A percentile compares a stretch with the other conserved stretches of the same genome.
phyloP scores from a whole-genome alignment of 805 yeast species.

The Blastobotrys muscicola region DNA sequence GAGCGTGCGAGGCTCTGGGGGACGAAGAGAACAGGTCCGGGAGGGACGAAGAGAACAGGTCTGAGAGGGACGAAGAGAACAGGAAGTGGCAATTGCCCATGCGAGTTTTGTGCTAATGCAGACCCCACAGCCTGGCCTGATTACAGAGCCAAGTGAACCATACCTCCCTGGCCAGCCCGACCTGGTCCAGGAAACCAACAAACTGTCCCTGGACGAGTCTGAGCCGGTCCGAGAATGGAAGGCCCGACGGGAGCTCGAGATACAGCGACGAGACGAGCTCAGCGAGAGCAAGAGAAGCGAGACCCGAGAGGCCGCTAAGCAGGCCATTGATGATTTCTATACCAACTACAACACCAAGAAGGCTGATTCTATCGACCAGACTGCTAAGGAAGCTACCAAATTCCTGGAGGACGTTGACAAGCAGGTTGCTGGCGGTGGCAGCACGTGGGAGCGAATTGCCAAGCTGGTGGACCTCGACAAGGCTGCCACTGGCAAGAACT shows the following conservation, averaged over 20 bases:
- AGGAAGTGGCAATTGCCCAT: too few relatives aligned
- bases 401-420: constrained; percentile 68
- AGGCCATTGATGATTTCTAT: constrained; percentile 83
- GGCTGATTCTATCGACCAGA: constrained; percentile 55
- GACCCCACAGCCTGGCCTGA: constrained; percentile 9
- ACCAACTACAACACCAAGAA: constrained; percentile 81
- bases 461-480: constrained; percentile 40
- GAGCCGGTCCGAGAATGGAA: constrained; percentile 69
- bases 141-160: constrained; percentile 14
- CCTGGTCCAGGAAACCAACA: constrained; percentile 7
- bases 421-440: constrained; percentile 30
- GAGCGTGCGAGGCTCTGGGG: constrained; percentile 2
- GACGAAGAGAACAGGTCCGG: constrained; percentile 1
- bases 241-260: constrained; percentile 68
- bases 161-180: constrained; percentile 14
- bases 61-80: too few relatives aligned
- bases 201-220: constrained; percentile 37
- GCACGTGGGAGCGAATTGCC: constrained; percentile 52
- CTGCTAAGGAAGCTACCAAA: constrained; percentile 57
- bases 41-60: too few relatives aligned
- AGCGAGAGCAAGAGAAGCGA: constrained; percentile 55
- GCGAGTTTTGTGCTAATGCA: too few relatives aligned
- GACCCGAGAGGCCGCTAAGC: constrained; percentile 65
- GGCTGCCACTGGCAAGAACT: constrained; percentile 36
- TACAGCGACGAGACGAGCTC: constrained; percentile 67